These are phyloP conservation scores for Beverwykella pulmonaria DNA, from an alignment of 495 filamentous ascomycete genomes.

Conservation along the genomic window DNA sequence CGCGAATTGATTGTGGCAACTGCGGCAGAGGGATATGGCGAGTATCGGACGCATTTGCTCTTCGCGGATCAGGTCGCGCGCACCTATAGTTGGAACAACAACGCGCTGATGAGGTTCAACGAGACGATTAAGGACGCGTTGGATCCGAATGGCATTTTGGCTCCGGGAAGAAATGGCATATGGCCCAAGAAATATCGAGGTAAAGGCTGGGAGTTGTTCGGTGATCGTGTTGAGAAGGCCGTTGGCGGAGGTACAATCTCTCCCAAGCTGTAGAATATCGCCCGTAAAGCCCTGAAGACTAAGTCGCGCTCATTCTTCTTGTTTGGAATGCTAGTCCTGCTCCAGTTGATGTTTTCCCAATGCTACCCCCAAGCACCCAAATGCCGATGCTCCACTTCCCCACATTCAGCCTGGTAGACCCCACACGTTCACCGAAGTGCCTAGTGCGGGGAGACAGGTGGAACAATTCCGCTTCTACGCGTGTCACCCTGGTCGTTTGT, in stretches of 20 bases:
- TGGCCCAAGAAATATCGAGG: constrained; percentile 49
- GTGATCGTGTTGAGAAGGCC: constrained; percentile 20
- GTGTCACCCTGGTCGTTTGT: not conserved
- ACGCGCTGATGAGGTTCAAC: constrained; percentile 49
- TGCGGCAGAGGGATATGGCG: constrained; percentile 57
- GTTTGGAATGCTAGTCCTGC: too few species aligned
- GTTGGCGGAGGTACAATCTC: constrained; percentile 29
- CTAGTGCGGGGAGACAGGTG: not conserved
- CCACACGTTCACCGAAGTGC: not conserved
- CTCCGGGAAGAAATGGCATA: constrained; percentile 23
- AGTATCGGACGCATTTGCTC: constrained; percentile 61
- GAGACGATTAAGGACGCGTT: constrained; percentile 27
- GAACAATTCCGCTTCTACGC: constrained; percentile 20
- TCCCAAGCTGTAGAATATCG: constrained; percentile 18
- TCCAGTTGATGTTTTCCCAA: not conserved
- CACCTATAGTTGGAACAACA: constrained; percentile 60
- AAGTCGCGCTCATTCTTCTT: too few species aligned
- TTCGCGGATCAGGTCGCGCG: constrained; percentile 61
- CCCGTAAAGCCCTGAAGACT: not conserved
- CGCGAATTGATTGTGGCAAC: constrained; percentile 51
- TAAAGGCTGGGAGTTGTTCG: constrained; percentile 46
- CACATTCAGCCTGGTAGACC: constrained; percentile 5
- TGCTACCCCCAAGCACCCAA: too few species aligned
- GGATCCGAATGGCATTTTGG: constrained; percentile 31
- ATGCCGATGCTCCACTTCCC: constrained; percentile 22